Conservation (phyloP, 805 yeast genomes). For the Pichia exigua region DNA sequence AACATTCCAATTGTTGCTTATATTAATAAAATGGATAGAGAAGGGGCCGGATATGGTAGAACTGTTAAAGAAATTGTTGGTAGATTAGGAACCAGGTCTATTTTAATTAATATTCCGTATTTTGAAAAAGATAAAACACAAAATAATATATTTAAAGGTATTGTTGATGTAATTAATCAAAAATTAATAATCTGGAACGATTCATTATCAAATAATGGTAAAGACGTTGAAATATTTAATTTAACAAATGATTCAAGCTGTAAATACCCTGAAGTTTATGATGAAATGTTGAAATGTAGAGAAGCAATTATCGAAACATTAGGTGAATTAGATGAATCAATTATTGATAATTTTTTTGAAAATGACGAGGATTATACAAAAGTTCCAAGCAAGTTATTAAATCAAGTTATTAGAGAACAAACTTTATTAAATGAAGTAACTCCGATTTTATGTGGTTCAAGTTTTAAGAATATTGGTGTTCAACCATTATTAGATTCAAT, state of each 20-base stretch:
- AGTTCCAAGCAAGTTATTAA: slow-evolving; percentile 50
- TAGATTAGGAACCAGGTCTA: slow-evolving; percentile 67
- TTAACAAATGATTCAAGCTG: slow-evolving; percentile 22
- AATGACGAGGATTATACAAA: slow-evolving; percentile 58
- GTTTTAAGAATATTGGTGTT: slow-evolving; percentile 88
- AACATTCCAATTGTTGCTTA: slow-evolving; percentile 71
- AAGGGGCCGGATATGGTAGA: slow-evolving; percentile 90
- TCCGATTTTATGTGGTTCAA: slow-evolving; percentile 89
- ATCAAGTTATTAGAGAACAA: slow-evolving; percentile 51
- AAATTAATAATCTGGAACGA: slow-evolving; percentile 47
- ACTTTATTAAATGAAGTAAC: slow-evolving; percentile 52
- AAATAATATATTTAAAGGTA: slow-evolving; percentile 50
- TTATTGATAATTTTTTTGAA: slow-evolving; percentile 73
- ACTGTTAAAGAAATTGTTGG: slow-evolving; percentile 79
- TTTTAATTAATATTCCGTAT: slow-evolving; percentile 69
- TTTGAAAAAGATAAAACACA: slow-evolving; percentile 39
- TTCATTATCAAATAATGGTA: slow-evolving; percentile 37
- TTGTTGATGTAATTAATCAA: slow-evolving; percentile 64
- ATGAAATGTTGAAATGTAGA: slow-evolving; percentile 49
- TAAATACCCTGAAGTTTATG: slow-evolving; percentile 29
- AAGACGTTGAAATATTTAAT: slow-evolving; percentile 40
- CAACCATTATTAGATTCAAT: slow-evolving; percentile 89
- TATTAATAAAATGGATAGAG: slow-evolving; percentile 93
- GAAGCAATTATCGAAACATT: slow-evolving; percentile 77
- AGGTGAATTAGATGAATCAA: slow-evolving; percentile 71